Percentiles rank a stretch among this genome's conserved stretches.
phyloP scores from a whole-genome alignment of 139 green algal species.

The Tetraselmis striata region DNA sequence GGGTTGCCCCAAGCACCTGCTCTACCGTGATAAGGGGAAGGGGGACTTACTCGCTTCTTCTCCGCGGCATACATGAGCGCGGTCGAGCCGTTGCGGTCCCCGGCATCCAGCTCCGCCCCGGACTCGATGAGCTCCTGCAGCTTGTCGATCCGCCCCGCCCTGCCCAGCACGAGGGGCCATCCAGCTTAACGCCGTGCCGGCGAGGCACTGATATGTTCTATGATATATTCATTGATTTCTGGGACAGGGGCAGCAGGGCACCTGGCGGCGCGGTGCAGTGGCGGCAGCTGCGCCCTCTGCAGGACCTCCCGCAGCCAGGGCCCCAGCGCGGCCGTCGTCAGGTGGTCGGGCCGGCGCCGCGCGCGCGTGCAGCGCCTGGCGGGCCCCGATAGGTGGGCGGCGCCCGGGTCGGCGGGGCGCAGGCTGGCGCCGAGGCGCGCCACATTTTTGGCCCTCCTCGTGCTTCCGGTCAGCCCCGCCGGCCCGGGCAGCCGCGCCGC shows the following conservation, averaged over 20 bases:
- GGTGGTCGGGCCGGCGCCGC: no score
- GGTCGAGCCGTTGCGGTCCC: neutral
- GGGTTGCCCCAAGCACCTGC: no score
- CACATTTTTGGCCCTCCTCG: no score
- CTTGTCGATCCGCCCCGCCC: neutral
- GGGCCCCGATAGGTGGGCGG: no score
- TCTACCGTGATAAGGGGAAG: no score
- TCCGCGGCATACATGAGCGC: neutral
- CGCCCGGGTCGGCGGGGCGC: no score
- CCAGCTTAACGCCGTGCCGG: neutral
- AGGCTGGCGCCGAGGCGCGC: no score
- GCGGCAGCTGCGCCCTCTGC: neutral
- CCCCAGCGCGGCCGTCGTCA: no score
- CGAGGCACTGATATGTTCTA: neutral
- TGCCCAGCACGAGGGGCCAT: neutral
- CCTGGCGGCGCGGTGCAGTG: neutral
- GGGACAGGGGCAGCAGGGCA: no score
- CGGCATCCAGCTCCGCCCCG: neutral
- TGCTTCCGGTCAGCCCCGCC: no score
- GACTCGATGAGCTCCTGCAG: neutral
- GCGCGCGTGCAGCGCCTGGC: no score
- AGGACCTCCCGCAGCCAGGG: neutral
- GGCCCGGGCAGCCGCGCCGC: no score
- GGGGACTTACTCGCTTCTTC: neutral
- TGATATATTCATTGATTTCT: neutral